Evolutionary conservation across 371 early-diverging fungal genomes (phyloP).

Genomic region (Lichtheimia corymbifera): DNA sequence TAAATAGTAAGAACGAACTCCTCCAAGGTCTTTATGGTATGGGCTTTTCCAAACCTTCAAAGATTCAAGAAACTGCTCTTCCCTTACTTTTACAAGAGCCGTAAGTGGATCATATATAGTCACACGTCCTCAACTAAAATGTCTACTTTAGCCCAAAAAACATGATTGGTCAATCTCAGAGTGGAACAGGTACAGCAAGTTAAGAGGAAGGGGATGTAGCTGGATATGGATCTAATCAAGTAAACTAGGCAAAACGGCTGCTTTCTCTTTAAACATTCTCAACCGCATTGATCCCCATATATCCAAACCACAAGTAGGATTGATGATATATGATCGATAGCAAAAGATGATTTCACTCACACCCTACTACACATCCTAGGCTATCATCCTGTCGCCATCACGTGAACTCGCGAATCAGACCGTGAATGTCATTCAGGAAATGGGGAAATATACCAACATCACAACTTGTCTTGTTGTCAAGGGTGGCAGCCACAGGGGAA

Average conservation of each 20-base stretch:
- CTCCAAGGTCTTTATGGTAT: constrained; percentile 93
- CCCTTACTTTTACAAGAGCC: constrained; percentile 82
- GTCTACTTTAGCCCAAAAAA: constrained; percentile 32
- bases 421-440: constrained; percentile 82
- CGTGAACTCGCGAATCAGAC: constrained; percentile 98
- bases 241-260: constrained; percentile 89
- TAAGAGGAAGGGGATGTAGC: background rate
- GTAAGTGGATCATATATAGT: constrained; percentile 30
- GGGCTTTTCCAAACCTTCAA: constrained; percentile 91
- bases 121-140: background rate
- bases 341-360: background rate
- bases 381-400: constrained; percentile 94
- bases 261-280: constrained; percentile 91
- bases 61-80: constrained; percentile 95
- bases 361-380: constrained; percentile 25
- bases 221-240: background rate
- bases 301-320: constrained; percentile 45
- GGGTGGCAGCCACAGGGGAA: constrained; percentile 55
- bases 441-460: constrained; percentile 87
- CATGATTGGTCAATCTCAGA: constrained; percentile 54
- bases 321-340: background rate
- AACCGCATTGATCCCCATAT: constrained; percentile 63
- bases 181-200: constrained; percentile 34
- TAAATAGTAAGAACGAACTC: constrained; percentile 62
- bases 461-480: constrained; percentile 77